Evolutionary conservation across 225 moss, liverwort and hornwort genomes (phyloP).

Genomic region (Marchantia polymorpha): DNA sequence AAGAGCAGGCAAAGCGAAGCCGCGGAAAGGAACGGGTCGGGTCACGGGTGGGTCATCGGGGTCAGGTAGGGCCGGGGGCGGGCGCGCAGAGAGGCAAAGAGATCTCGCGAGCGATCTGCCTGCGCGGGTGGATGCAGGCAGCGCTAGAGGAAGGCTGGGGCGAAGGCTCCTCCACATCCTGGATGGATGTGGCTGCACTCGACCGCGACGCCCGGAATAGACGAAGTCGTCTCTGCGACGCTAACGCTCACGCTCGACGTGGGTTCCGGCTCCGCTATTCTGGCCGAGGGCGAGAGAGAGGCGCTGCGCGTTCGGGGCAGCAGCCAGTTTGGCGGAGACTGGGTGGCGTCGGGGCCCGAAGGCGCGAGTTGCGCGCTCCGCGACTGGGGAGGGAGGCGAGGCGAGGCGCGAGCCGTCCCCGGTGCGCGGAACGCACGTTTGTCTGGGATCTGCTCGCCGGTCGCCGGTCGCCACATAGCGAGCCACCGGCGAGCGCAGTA

Average conservation of each 20-base stretch:
- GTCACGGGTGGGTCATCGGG: too few relatives aligned
- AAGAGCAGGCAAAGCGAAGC: not conserved
- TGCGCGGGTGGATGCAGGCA: not conserved
- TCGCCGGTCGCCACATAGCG: not conserved
- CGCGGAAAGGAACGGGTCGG: not conserved
- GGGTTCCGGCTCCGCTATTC: too few relatives aligned
- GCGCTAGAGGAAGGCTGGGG: not conserved
- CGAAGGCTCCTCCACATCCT: constrained; percentile 6
- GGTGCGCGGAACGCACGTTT: not conserved
- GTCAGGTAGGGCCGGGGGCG: too few relatives aligned
- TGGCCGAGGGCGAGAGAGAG: too few relatives aligned
- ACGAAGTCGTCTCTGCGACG: too few relatives aligned
- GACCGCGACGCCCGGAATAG: not conserved
- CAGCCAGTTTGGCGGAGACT: constrained; percentile 1
- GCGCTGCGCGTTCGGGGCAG: not conserved
- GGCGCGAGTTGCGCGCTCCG: not conserved
- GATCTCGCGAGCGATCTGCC: not conserved
- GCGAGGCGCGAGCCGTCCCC: not conserved
- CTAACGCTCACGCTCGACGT: too few relatives aligned
- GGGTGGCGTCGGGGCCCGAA: too few relatives aligned
- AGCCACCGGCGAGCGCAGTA: not conserved
- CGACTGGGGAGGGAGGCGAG: too few relatives aligned
- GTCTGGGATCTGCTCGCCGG: not conserved
- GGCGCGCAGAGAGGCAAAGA: too few relatives aligned
- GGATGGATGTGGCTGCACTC: not conserved